phyloP scores from a whole-genome alignment of 495 filamentous ascomycete genomes.

The Alectoria sarmentosa region DNA sequence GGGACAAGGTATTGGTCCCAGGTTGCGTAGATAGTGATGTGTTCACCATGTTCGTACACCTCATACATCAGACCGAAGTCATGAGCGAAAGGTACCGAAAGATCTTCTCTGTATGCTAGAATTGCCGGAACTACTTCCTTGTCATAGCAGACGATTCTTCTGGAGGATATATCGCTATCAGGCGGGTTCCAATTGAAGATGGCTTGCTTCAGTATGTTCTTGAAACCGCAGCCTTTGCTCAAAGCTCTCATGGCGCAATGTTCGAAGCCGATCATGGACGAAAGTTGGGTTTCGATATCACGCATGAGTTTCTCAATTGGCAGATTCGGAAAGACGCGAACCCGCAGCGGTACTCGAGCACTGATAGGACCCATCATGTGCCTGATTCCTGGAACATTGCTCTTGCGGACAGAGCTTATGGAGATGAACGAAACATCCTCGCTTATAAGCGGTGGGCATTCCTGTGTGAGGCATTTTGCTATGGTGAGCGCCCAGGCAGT shows the following conservation, averaged over 20 bases:
- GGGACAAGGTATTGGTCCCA: not conserved
- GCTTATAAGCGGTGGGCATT: not conserved
- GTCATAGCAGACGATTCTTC: not conserved
- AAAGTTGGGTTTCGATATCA: not conserved
- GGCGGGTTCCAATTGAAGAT: constrained; percentile 6
- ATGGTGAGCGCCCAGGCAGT: constrained; percentile 10
- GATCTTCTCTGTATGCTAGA: not conserved
- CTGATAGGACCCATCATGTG: not conserved
- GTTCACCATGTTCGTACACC: not conserved
- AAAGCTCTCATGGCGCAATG: not conserved
- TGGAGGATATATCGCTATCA: not conserved
- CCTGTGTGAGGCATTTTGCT: not conserved
- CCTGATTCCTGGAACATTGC: not conserved
- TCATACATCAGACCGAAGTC: constrained; percentile 2
- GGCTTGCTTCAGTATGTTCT: not conserved
- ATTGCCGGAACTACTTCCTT: not conserved
- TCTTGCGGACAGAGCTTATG: not conserved
- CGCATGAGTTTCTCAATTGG: not conserved
- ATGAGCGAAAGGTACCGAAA: not conserved
- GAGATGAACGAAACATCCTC: not conserved
- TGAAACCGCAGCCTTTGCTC: no score
- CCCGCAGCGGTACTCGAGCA: not conserved
- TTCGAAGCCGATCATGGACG: not conserved
- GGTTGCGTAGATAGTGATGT: not conserved
- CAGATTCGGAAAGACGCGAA: not conserved